Conservation (phyloP, 163 green algal species). For the Trebouxiophyceae sp. region DNA sequence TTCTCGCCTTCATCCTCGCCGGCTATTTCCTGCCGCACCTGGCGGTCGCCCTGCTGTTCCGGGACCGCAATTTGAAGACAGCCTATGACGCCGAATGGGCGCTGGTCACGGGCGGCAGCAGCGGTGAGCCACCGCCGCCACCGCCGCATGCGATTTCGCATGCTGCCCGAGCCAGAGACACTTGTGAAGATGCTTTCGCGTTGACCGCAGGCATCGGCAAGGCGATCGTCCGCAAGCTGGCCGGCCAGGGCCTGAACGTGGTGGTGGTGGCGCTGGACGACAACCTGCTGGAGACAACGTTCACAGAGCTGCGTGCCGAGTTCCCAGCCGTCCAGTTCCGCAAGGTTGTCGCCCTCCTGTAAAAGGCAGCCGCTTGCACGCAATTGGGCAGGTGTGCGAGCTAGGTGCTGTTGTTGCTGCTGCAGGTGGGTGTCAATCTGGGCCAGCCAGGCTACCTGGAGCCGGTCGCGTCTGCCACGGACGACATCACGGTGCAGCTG, state of each 20-base stretch:
- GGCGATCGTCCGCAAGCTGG: constrained; percentile 71
- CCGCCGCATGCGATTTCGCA: neutral
- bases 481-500: constrained; percentile 73
- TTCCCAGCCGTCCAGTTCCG: constrained; percentile 65
- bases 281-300: constrained; percentile 61
- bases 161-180: neutral
- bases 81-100: constrained; percentile 87
- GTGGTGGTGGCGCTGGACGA: constrained; percentile 83
- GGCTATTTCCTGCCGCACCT: constrained; percentile 39
- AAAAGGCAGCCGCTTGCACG: neutral
- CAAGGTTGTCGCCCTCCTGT: constrained; percentile 43
- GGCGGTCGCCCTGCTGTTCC: constrained; percentile 46
- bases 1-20: neutral
- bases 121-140: constrained; percentile 41
- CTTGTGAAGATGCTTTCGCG: neutral
- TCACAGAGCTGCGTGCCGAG: constrained; percentile 52
- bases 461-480: constrained; percentile 58
- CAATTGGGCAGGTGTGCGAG: neutral
- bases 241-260: constrained; percentile 82
- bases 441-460: constrained; percentile 63
- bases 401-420: neutral
- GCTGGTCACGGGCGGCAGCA: constrained; percentile 85
- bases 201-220: constrained; percentile 82
- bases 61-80: constrained; percentile 76
- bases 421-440: constrained; percentile 62